phyloP scores from a whole-genome alignment of 495 filamentous ascomycete genomes.

The Cenococcum geophilum region DNA sequence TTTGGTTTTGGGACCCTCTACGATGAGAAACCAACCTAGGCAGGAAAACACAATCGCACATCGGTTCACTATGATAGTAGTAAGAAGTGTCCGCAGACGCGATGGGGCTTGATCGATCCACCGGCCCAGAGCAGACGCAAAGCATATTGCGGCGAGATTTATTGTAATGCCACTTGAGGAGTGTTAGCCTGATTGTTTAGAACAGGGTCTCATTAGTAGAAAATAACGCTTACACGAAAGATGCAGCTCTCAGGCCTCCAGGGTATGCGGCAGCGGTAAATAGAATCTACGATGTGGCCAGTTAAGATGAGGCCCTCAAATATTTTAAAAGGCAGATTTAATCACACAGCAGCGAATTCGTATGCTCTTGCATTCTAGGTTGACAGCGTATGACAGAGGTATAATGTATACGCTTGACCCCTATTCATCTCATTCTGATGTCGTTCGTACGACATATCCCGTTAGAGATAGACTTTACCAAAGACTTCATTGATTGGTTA shows the following conservation, averaged over 20 bases:
- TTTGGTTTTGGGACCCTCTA: background rate
- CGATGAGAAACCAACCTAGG: background rate
- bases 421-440: background rate
- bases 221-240: background rate
- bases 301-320: background rate
- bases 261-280: slow-evolving; percentile 6
- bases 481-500: background rate
- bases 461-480: background rate
- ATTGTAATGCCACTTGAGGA: background rate
- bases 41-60: background rate
- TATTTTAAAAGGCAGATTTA: background rate
- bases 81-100: background rate
- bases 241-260: background rate
- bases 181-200: background rate
- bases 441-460: background rate
- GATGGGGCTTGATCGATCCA: slow-evolving; percentile 7
- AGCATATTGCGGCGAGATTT: background rate
- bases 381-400: slow-evolving; percentile 1
- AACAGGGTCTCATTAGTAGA: too few relatives aligned
- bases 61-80: slow-evolving; percentile 1
- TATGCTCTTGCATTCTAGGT: slow-evolving; percentile 3
- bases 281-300: background rate
- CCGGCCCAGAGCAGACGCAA: background rate
- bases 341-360: background rate
- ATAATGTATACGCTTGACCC: background rate